phyloP scores from a whole-genome alignment of 768 basidiomycete species.

The Rhodosporidiobolus odoratus region DNA sequence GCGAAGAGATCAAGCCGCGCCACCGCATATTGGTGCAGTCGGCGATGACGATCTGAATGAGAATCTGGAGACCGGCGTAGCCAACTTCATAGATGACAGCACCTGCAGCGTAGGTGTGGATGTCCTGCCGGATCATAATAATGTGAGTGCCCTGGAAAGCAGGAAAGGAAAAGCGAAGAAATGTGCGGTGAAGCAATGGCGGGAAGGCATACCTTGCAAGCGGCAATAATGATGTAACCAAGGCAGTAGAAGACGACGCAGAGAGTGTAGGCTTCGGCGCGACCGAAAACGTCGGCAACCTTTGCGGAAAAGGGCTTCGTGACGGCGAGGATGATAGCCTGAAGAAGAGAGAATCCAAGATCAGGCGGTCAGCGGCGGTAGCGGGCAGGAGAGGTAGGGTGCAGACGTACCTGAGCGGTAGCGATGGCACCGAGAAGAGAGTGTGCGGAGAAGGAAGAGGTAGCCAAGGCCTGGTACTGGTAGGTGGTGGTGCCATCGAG shows the following conservation, averaged over 20 bases:
- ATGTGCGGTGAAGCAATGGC: background rate
- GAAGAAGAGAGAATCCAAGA: too few relatives aligned
- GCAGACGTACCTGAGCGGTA: conserved; percentile 30
- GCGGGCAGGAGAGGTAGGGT: background rate
- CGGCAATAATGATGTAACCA: conserved; percentile 49
- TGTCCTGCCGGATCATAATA: conserved; percentile 2
- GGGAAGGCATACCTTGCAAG: conserved; percentile 9
- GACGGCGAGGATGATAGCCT: conserved; percentile 41
- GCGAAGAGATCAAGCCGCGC: conserved; percentile 43
- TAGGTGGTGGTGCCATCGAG: conserved; percentile 66
- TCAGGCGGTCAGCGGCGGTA: conserved; percentile 44
- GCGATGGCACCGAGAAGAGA: conserved; percentile 57
- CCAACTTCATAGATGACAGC: conserved; percentile 41
- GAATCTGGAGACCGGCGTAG: conserved; percentile 47
- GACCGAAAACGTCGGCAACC: conserved; percentile 64
- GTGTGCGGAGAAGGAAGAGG: conserved; percentile 55
- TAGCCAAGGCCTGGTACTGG: conserved; percentile 57
- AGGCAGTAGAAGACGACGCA: conserved; percentile 61
- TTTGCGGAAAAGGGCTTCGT: conserved; percentile 69
- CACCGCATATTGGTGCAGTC: conserved; percentile 50
- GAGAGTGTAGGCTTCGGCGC: conserved; percentile 59
- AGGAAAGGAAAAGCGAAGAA: background rate
- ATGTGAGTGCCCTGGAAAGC: background rate
- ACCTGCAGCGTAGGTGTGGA: conserved; percentile 44
- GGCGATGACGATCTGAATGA: conserved; percentile 47